Conservation (phyloP, 2,329 filamentous ascomycete genomes). For the Juglanconis oblonga region DNA sequence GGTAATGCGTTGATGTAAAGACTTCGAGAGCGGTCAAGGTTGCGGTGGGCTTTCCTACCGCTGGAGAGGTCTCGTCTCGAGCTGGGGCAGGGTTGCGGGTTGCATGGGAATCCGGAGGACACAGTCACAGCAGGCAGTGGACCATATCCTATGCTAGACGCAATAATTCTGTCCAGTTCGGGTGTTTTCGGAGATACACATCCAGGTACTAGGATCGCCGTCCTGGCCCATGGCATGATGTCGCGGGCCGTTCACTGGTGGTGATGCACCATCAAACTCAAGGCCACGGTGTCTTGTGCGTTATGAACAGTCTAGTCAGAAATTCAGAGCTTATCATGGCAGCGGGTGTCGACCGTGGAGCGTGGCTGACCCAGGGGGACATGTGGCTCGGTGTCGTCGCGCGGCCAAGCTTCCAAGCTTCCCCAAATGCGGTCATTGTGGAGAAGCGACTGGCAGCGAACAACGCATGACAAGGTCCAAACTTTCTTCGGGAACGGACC, state of each 20-base stretch:
- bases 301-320: too few species aligned
- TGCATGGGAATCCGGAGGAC: background rate
- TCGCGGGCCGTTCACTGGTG: too few species aligned
- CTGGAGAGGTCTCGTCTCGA: background rate
- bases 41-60: background rate
- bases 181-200: too few species aligned
- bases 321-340: background rate
- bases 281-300: too few species aligned
- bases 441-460: conserved; percentile 6
- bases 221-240: too few species aligned
- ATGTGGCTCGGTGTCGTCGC: background rate
- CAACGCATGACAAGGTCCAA: conserved; percentile 1
- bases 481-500: background rate
- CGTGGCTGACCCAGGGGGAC: background rate
- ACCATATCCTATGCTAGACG: conserved; percentile 6
- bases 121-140: background rate
- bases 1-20: conserved; percentile 2
- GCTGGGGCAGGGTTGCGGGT: background rate
- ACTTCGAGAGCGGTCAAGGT: background rate
- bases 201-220: too few species aligned
- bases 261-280: too few species aligned
- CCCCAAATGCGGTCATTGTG: conserved; percentile 11
- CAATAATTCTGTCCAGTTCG: background rate
- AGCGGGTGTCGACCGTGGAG: background rate
- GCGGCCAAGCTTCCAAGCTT: background rate